Percentiles rank a stretch among this genome's conserved stretches.
Evolutionary conservation across 257 asterid species (phyloP).

Genomic region (Leptodermis oblonga): DNA sequence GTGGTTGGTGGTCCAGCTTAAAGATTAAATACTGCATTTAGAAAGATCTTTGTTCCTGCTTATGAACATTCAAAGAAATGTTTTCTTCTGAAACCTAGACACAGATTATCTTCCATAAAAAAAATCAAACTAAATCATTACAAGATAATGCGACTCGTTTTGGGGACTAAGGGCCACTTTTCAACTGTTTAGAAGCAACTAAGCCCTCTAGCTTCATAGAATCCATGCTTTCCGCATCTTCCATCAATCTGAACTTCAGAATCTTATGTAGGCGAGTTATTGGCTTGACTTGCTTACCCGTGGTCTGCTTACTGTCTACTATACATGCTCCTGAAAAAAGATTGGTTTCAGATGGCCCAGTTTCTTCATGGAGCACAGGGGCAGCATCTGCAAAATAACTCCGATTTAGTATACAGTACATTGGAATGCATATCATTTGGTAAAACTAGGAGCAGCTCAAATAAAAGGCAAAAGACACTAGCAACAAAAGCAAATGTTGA

Average conservation of each 20-base stretch:
- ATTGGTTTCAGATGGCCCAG: slow-evolving; percentile 58
- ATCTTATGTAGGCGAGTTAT: slow-evolving; percentile 52
- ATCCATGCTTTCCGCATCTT: slow-evolving; percentile 45
- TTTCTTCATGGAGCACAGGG: slow-evolving; percentile 40
- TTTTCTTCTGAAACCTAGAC: too few relatives aligned
- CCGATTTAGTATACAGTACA: neutral
- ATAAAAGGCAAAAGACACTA: neutral
- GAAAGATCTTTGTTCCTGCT: neutral
- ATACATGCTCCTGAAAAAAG: slow-evolving; percentile 38
- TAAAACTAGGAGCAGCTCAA: neutral
- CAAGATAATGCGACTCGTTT: too few relatives aligned
- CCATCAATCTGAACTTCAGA: slow-evolving; percentile 53
- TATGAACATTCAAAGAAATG: too few relatives aligned
- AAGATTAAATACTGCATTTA: neutral
- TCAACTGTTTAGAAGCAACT: neutral
- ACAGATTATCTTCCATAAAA: too few relatives aligned
- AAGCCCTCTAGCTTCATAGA: too few relatives aligned
- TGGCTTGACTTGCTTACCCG: slow-evolving; percentile 51
- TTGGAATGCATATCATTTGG: neutral
- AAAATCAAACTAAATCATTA: too few relatives aligned
- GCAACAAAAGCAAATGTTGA: neutral
- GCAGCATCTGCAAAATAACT: slow-evolving; percentile 35
- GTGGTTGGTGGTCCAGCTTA: neutral
- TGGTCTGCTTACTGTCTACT: slow-evolving; percentile 36
- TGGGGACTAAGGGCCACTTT: neutral